Conservation (phyloP, 2,329 filamentous ascomycete genomes). For the Sporothrix dimorphospora region DNA sequence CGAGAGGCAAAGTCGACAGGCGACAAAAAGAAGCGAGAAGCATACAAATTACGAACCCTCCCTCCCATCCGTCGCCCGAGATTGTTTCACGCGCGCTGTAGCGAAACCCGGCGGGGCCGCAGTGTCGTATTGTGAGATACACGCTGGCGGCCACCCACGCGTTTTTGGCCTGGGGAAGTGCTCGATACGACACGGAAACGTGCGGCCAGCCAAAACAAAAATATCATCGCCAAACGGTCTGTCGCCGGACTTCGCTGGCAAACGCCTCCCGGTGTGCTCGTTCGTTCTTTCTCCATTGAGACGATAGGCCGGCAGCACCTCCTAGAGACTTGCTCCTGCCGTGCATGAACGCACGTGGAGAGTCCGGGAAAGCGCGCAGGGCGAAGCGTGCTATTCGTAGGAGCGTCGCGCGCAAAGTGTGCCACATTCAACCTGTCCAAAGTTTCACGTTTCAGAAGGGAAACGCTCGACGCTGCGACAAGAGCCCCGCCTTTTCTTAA, state of each 20-base stretch:
- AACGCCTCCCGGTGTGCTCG: neutral
- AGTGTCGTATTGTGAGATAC: conserved; percentile 11
- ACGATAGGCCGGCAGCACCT: neutral
- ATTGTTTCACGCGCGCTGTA: conserved; percentile 22
- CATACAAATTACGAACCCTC: conserved; percentile 3
- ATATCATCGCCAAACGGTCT: neutral
- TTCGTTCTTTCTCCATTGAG: neutral
- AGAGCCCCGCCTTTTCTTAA: conserved; percentile 1
- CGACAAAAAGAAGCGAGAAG: neutral
- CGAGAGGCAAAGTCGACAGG: neutral
- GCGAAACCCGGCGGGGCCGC: conserved; percentile 16
- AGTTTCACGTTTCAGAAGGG: conserved; percentile 29
- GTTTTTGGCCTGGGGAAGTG: neutral
- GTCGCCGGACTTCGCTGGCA: neutral
- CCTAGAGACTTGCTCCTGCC: neutral
- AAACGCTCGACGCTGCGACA: conserved; percentile 14
- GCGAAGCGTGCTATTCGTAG: neutral
- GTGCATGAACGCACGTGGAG: neutral
- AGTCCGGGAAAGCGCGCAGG: conserved; percentile 8
- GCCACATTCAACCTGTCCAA: neutral
- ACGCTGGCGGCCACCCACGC: neutral
- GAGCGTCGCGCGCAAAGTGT: neutral
- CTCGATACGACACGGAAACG: conserved; percentile 15
- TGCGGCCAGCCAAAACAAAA: neutral
- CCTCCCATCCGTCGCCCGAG: conserved; percentile 10